Evolutionary conservation across 148 eudicot genomes (phyloP), one percentile per base, ranked within the genome.

Genomic region (Camellia sinensis): DNA sequence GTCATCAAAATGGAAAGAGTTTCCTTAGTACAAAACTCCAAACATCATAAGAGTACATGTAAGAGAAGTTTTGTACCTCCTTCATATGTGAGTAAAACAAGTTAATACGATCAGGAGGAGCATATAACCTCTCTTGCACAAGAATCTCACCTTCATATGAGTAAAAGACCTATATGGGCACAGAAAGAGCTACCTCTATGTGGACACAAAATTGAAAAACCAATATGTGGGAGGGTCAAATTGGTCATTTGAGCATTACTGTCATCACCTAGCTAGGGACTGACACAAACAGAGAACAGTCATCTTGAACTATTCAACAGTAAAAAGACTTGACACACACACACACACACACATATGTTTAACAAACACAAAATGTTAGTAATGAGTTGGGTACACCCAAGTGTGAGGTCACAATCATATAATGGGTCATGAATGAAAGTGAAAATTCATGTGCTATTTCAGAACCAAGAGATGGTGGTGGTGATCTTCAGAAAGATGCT

Each of bases 321-420:
- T 43, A 69, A 70, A 70, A 48, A 13, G 74, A 76, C 79, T 44
- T 17, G 70, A 29, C 79, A 29, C 37, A 29, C 37, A 29, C 29
- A 29, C 37, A 29, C 37, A 29, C 29, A 29, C 29, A 29, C 37
- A 1, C 0, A 29, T 29, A 29, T 29, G 37, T 29, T 29, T 29
- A 29, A 29, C 37, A 29, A 53, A 45, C 48, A 46, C 76, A 59
- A 21, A 29, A 5, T 71, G 60, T 60, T 10, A 59, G 15, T 74
- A 41, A 52, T 80, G 62, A 72, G 63, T 74, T 80, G 78, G 77
- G 48, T 10, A 62, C 7, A 29, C 2, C 2, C 3, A 52, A 70
- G 41, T 72, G 81, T 72, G 66, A n/a, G 68, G 81, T 82, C 84
- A 67, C 77, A 62, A 77, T 82, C 84, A 21, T 2, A 7, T 2